Conservation (phyloP, 2,329 filamentous ascomycete genomes). For the Trichoderma gracile region DNA sequence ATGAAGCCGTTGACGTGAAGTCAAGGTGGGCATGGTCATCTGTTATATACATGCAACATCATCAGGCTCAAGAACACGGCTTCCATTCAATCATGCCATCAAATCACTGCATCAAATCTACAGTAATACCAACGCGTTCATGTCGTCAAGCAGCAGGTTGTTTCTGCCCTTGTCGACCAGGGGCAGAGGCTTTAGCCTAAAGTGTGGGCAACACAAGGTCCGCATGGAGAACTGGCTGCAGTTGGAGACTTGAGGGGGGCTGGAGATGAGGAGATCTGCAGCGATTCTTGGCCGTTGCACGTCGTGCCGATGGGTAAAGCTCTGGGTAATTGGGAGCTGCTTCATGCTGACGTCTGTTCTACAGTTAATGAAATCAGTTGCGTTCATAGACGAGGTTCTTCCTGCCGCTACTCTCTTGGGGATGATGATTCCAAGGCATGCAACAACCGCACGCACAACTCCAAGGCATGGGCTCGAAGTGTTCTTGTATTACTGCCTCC, state of each 20-base stretch:
- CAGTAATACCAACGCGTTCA: neutral
- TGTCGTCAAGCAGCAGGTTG: neutral
- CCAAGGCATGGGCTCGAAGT: too few relatives aligned
- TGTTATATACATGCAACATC: neutral
- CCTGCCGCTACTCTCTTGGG: neutral
- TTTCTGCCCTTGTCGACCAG: neutral
- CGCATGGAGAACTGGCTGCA: neutral
- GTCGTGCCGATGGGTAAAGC: neutral
- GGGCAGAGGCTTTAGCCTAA: conserved; percentile 14
- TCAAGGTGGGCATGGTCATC: neutral
- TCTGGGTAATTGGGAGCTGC: neutral
- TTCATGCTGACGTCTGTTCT: too few relatives aligned
- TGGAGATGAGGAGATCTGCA: conserved; percentile 1
- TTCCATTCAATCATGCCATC: neutral
- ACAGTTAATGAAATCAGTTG: too few relatives aligned
- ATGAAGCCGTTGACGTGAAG: neutral
- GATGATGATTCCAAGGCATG: neutral
- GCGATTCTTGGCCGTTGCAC: neutral
- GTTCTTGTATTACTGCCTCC: neutral
- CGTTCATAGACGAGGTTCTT: too few relatives aligned
- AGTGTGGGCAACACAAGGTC: neutral
- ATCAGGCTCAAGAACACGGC: neutral
- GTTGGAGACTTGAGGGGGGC: conserved; percentile 3
- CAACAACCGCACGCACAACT: too few relatives aligned
- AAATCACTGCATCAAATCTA: neutral